Evolutionary conservation across 495 filamentous ascomycete genomes (phyloP), one percentile per base, ranked within the genome.

Genomic region (Lophiostoma macrostomum): DNA sequence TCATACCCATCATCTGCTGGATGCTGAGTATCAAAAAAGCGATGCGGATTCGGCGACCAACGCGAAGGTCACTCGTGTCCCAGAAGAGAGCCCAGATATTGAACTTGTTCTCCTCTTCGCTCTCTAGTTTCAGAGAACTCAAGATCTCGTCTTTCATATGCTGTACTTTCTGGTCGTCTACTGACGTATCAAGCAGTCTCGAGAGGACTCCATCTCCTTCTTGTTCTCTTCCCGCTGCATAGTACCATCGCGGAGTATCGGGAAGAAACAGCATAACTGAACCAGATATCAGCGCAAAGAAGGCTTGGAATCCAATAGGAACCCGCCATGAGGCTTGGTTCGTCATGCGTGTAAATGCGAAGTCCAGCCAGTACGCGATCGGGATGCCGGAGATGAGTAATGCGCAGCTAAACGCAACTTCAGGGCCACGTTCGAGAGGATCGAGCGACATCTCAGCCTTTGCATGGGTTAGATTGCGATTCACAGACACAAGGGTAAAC

Each of bases 1-100:
- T 64, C 36, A 65, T 67, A 11, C 64, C 68, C 42, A 67, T 70
- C 20, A 66, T 58, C 31, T 71, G 66, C 43, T 71, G 61, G 36
- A 70, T 53, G 3, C 16, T 5, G 12, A 50, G 46, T n/a, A 50
- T 50, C 32, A 50, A 16, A 22, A 66, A 67, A 2, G 65, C 60
- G 1, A 65, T 64, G 1, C 63, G 50, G 16, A 69, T 45, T 2
- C 68, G 63, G 4, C 64, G 64, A 10, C 66, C 64, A 3, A 64
- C 36, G 27, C 60, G 51, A 4, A 72, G 60, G 1, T 51, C 28
- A 3, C 45, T 61, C 8, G 38, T 57, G 29, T 67, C 67, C 64
- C 65, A 66, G n/a, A 67, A 16, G 4, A 68, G 44, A 19, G 28
- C 51, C 7, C 22, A 1, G 4, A 58, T 24, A 11, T 47, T 64